Evolutionary conservation across 805 yeast species (phyloP), one percentile per base, ranked within the genome.

Genomic region (Yamadazyma phyllophila): DNA sequence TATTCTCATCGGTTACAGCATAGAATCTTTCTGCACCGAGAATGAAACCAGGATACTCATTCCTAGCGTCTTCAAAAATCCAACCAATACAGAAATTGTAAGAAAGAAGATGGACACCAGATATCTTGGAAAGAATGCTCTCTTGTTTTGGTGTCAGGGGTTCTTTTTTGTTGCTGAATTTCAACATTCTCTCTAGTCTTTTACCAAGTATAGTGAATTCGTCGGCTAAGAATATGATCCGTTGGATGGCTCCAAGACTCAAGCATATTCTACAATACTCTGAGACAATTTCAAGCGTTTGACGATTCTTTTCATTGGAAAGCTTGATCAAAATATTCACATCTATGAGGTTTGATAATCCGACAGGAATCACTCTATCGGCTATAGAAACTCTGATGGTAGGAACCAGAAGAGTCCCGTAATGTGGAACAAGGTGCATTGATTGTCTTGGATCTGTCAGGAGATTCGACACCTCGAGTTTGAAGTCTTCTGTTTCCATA

Each of bases 81-180:
- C 96, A 88, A 0, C 96, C 96, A 29, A 85, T 48, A 50, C 95
- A 85, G 48, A 86, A 71, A 51, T 84, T 78, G 52, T 82, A 77
- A 0, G 88, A 78, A 5, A 82, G 59, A 17, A 85, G 69, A 39
- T 80, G 85, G 26, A 85, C 65, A 0, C 88, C 71, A 39, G 72
- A 74, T 49, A 73, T 68, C n/a, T 24, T 29, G 2, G 44, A 30
- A 13, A 44, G 4, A 15, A 26, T 7, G 62, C 62, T 13, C 10
- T 42, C 13, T 13, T 31, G 24, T 20, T 20, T 20, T 6, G 24
- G 6, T 4, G 24, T 4, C 24, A 20, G 24, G 6, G 3, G 13
- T 4, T 17, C 33, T 11, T 20, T 24, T 11, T 12, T 10, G 8
- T n/a, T 14, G 4, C 26, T n/a, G 9, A 20, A 9, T 4, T 14